phyloP scores from a whole-genome alignment of 176 grass and related monocot species.

The Puya raimondii region DNA sequence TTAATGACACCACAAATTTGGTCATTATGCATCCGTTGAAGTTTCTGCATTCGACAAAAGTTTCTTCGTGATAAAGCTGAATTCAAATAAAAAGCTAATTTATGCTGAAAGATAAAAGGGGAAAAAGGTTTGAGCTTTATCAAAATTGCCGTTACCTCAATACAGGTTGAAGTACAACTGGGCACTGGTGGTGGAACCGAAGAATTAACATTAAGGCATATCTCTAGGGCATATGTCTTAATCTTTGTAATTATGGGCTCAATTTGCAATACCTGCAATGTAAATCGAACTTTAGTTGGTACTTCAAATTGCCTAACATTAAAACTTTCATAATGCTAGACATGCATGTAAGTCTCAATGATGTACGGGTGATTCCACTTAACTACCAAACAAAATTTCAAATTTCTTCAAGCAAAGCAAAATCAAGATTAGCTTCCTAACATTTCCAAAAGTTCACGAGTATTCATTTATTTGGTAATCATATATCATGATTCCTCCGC shows the following conservation, averaged over 20 bases:
- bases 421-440: too few relatives aligned
- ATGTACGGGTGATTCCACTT: too few relatives aligned
- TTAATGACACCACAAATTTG: conserved; percentile 44
- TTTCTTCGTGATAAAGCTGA: not conserved
- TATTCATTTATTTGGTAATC: not conserved
- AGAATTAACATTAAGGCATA: conserved; percentile 55
- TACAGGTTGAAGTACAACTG: conserved; percentile 38
- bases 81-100: not conserved
- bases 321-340: not conserved
- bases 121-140: conserved; percentile 1
- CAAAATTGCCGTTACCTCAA: conserved; percentile 58
- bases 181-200: conserved; percentile 35
- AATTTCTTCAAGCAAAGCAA: too few relatives aligned
- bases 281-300: not conserved
- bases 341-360: too few relatives aligned
- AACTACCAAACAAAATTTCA: too few relatives aligned
- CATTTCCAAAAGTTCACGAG: too few relatives aligned
- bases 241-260: conserved; percentile 66
- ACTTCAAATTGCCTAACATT: not conserved
- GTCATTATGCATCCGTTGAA: conserved; percentile 48
- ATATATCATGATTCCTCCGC: not conserved
- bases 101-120: not conserved
- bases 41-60: conserved; percentile 32
- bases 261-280: conserved; percentile 66
- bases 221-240: conserved; percentile 49